Evolutionary conservation across 106 monocot genomes (phyloP).

Genomic region (Dendrobium catenatum): DNA sequence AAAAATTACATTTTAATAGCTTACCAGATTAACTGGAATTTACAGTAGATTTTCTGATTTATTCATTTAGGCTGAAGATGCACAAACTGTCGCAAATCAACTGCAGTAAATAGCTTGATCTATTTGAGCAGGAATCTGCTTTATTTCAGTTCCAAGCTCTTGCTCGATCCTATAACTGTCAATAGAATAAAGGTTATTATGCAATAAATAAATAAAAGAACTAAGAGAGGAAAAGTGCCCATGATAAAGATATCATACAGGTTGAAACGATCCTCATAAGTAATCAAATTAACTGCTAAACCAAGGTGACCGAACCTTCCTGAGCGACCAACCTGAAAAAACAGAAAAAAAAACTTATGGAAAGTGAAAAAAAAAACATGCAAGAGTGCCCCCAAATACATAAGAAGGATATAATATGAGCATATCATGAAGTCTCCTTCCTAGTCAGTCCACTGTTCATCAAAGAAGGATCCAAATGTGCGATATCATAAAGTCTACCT

Average conservation of each 20-base stretch:
- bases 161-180: conserved; percentile 91
- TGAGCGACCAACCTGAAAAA: conserved; percentile 80
- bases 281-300: conserved; percentile 89
- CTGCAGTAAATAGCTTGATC: conserved; percentile 89
- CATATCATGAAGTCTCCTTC: too few species aligned
- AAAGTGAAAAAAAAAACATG: not conserved
- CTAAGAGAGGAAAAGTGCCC: not conserved
- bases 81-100: conserved; percentile 24
- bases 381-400: too few species aligned
- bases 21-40: too few species aligned
- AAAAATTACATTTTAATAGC: too few species aligned
- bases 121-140: conserved; percentile 87
- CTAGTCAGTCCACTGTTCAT: too few species aligned
- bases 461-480: too few species aligned
- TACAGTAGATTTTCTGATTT: too few species aligned
- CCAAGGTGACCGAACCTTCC: conserved; percentile 96
- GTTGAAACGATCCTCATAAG: conserved; percentile 91
- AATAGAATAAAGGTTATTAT: not conserved
- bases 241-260: conserved; percentile 30
- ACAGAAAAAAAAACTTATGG: not conserved
- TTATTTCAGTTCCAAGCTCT: conserved; percentile 96
- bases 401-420: too few species aligned
- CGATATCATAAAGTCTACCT: too few species aligned
- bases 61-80: too few species aligned
- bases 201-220: not conserved